Conservation (phyloP, 495 filamentous ascomycete species). For the Hypoxylon lenormandii region DNA sequence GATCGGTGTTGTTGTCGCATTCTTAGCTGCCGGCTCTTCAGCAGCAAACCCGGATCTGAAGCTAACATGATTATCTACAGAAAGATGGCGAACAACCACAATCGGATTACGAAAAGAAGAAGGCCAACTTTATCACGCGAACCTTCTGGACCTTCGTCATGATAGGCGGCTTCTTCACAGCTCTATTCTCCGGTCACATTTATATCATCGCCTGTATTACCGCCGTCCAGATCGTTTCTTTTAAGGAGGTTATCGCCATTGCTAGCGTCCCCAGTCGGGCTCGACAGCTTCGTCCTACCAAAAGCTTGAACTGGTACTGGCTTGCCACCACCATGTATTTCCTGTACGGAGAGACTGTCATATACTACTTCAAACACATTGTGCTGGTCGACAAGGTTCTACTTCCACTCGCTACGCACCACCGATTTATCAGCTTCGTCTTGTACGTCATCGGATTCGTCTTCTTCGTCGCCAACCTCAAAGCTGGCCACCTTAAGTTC, state of each 20-base stretch:
- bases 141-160: constrained; percentile 99
- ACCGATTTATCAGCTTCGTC: constrained; percentile 98
- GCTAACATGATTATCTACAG: constrained; percentile 43
- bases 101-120: constrained; percentile 96
- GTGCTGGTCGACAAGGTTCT: constrained; percentile 93
- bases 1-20: background rate
- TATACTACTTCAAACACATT: constrained; percentile 99
- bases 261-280: constrained; percentile 92
- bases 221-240: constrained; percentile 92
- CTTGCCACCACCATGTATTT: constrained; percentile 99
- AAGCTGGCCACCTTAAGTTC: constrained; percentile 94
- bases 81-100: constrained; percentile 49
- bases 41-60: background rate
- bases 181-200: constrained; percentile 94
- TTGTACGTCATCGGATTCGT: constrained; percentile 98
- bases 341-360: constrained; percentile 96
- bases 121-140: constrained; percentile 95
- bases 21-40: background rate
- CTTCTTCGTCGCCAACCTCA: constrained; percentile 96
- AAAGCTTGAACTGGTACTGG: constrained; percentile 98
- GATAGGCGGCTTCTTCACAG: constrained; percentile 91
- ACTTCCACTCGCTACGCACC: constrained; percentile 92
- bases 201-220: constrained; percentile 95
- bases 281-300: constrained; percentile 91
- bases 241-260: constrained; percentile 99